Percentiles rank a stretch among this genome's conserved stretches.
These are phyloP conservation scores for Kodamaea sp. DNA, from an alignment of 1,139 yeast species.

Conservation along the genomic window DNA sequence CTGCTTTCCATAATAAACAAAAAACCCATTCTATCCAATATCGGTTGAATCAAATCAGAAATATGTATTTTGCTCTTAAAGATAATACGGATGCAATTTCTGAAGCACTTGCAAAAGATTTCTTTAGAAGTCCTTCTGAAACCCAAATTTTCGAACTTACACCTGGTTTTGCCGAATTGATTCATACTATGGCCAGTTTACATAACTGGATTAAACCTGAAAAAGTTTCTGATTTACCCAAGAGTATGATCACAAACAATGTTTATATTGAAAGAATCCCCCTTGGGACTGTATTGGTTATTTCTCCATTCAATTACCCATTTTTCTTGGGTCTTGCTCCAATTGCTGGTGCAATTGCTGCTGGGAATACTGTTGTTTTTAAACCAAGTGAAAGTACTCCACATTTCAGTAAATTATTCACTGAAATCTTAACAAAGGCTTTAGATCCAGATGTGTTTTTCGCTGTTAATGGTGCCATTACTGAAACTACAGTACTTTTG, in stretches of 20 bases:
- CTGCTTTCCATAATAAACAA: constrained; percentile 43
- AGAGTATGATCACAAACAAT: constrained; percentile 43
- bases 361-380: constrained; percentile 78
- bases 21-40: constrained; percentile 54
- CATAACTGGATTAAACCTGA: constrained; percentile 61
- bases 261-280: constrained; percentile 64
- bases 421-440: constrained; percentile 51
- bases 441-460: constrained; percentile 55
- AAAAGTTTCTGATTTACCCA: constrained; percentile 42
- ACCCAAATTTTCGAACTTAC: constrained; percentile 56
- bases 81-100: constrained; percentile 56
- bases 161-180: constrained; percentile 52
- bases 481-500: constrained; percentile 66
- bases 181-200: constrained; percentile 57
- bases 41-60: constrained; percentile 63
- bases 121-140: constrained; percentile 62
- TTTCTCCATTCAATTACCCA: constrained; percentile 90
- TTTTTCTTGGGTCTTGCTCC: constrained; percentile 62
- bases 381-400: constrained; percentile 82
- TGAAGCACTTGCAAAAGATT: constrained; percentile 62
- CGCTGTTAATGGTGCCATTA: constrained; percentile 70
- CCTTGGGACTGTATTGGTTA: constrained; percentile 69
- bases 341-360: constrained; percentile 77
- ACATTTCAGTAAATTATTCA: constrained; percentile 52
- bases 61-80: constrained; percentile 59